Conservation (phyloP, 331 rosid species). For the Phaseolus coccineus region DNA sequence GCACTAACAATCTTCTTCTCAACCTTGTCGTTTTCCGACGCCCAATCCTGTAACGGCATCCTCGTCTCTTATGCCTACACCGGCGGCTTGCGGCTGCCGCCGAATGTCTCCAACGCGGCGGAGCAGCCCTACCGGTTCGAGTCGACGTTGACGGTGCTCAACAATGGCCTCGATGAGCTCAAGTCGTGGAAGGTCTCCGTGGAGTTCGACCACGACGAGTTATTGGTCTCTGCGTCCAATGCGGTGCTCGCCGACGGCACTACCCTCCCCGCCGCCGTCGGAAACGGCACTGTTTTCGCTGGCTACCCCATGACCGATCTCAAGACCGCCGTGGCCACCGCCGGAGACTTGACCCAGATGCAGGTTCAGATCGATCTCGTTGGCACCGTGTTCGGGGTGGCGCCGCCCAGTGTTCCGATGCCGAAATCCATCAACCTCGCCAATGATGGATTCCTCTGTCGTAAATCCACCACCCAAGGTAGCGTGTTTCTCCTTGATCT, state of each 20-base stretch:
- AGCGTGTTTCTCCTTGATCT: background rate
- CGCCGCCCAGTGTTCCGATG: slow-evolving; percentile 71
- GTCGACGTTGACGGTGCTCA: slow-evolving; percentile 72
- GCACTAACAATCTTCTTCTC: slow-evolving; percentile 33
- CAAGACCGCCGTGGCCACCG: slow-evolving; percentile 88
- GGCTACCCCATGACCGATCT: slow-evolving; percentile 88
- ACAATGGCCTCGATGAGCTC: slow-evolving; percentile 82
- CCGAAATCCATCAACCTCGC: slow-evolving; percentile 74
- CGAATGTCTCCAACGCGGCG: slow-evolving; percentile 53
- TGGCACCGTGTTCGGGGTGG: slow-evolving; percentile 84
- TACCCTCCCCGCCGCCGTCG: slow-evolving; percentile 65
- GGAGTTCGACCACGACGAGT: slow-evolving; percentile 78
- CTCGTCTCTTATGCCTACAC: slow-evolving; percentile 69
- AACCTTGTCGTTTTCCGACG: slow-evolving; percentile 43
- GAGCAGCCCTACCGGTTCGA: slow-evolving; percentile 80
- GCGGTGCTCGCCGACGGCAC: slow-evolving; percentile 74
- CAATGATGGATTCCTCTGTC: slow-evolving; percentile 78
- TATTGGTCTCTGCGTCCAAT: slow-evolving; percentile 72
- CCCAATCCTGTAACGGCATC: slow-evolving; percentile 76
- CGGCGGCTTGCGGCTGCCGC: slow-evolving; percentile 57
- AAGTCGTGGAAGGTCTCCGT: slow-evolving; percentile 89
- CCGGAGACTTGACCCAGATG: slow-evolving; percentile 92
- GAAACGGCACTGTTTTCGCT: slow-evolving; percentile 77
- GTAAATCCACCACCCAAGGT: slow-evolving; percentile 60
- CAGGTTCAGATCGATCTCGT: slow-evolving; percentile 65